These are phyloP conservation scores for Talaromyces sp. DNA, from an alignment of 2,329 filamentous ascomycete species.

Conservation along the genomic window DNA sequence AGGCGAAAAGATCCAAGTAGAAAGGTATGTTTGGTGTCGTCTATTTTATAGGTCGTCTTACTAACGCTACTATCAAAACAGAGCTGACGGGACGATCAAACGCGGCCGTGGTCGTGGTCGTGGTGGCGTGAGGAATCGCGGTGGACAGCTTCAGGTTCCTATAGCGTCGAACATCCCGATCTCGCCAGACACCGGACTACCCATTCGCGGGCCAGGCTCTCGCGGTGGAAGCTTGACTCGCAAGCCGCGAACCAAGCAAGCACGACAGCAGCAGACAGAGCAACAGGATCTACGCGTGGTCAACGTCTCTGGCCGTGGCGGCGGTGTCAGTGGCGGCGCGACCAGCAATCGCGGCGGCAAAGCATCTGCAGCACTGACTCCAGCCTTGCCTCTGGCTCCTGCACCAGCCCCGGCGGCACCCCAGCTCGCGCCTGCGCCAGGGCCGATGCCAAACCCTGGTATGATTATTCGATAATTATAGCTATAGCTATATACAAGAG, in stretches of 20 bases:
- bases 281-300: slow-evolving; percentile 57
- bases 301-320: slow-evolving; percentile 19
- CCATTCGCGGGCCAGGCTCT: slow-evolving; percentile 64
- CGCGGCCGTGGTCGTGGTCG: slow-evolving; percentile 50
- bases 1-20: slow-evolving; percentile 67
- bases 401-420: not conserved
- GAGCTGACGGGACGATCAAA: slow-evolving; percentile 68
- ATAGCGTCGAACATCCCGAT: slow-evolving; percentile 77
- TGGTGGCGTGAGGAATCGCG: slow-evolving; percentile 40
- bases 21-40: slow-evolving; percentile 45
- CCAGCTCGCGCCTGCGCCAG: slow-evolving; percentile 5
- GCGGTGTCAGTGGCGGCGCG: not conserved
- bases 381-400: slow-evolving; percentile 14
- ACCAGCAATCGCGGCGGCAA: not conserved
- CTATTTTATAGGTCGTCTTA: slow-evolving; percentile 9
- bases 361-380: not conserved
- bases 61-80: slow-evolving; percentile 37
- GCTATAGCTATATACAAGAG: not conserved
- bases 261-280: slow-evolving; percentile 75
- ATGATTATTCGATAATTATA: not conserved
- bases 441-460: not conserved
- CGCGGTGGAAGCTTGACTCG: slow-evolving; percentile 67
- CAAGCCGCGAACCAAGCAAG: slow-evolving; percentile 82
- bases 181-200: slow-evolving; percentile 80
- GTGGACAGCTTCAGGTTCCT: slow-evolving; percentile 66